A percentile compares a stretch with the other conserved stretches of the same genome.
These are phyloP conservation scores for Hypsizygus ulmarius DNA, from an alignment of 1,284 basidiomycete genomes.

Conservation along the genomic window DNA sequence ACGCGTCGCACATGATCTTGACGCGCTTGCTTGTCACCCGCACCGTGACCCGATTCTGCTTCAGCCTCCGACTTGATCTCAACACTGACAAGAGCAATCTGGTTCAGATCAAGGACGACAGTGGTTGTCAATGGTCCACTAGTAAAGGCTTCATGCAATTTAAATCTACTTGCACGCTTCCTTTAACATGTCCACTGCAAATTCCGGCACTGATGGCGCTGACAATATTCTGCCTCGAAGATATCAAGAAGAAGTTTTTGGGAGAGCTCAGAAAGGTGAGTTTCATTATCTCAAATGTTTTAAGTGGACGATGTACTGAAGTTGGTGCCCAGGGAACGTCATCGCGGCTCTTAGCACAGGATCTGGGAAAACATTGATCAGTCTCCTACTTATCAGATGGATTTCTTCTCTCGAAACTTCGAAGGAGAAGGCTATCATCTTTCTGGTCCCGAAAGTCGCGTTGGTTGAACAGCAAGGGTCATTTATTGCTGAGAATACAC, in stretches of 20 bases:
- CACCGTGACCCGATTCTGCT: too few relatives aligned
- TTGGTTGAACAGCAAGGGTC: slow-evolving; percentile 78
- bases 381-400: slow-evolving; percentile 76
- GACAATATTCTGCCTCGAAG: slow-evolving; percentile 34
- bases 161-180: background rate
- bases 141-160: background rate
- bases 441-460: slow-evolving; percentile 78
- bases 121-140: background rate
- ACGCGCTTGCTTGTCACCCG: too few relatives aligned
- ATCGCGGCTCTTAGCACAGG: slow-evolving; percentile 79
- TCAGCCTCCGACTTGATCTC: too few relatives aligned
- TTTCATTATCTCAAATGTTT: background rate
- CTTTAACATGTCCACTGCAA: slow-evolving; percentile 2
- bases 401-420: slow-evolving; percentile 49
- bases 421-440: slow-evolving; percentile 56
- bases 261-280: slow-evolving; percentile 56
- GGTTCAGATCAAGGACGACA: background rate
- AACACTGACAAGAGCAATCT: too few relatives aligned
- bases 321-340: slow-evolving; percentile 47
- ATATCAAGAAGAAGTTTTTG: slow-evolving; percentile 69
- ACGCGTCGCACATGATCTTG: too few relatives aligned
- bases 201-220: slow-evolving; percentile 2
- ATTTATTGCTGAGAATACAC: slow-evolving; percentile 64
- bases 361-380: slow-evolving; percentile 82
- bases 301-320: background rate